Evolutionary conservation across 768 basidiomycete genomes (phyloP).

Genomic region (Candolleomyces eurysporus): DNA sequence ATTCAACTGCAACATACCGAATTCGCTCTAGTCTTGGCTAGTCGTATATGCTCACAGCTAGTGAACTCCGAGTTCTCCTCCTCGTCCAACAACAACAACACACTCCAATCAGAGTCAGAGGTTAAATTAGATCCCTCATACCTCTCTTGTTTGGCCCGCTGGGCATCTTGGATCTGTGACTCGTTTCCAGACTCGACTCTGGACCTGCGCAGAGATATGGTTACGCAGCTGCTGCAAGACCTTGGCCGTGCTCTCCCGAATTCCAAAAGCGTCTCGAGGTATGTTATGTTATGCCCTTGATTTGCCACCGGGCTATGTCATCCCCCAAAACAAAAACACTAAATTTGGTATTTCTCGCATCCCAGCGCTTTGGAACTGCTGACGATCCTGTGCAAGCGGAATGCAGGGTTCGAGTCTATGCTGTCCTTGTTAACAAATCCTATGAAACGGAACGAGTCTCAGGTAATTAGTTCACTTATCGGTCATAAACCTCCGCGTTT

Average conservation of each 20-base stretch:
- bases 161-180: constrained; percentile 63
- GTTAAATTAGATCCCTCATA: constrained; percentile 41
- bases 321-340: background rate
- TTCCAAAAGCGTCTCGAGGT: constrained; percentile 20
- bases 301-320: no score
- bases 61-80: background rate
- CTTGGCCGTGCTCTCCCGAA: constrained; percentile 32
- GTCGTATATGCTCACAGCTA: constrained; percentile 3
- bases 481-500: background rate
- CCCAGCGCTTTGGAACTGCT: constrained; percentile 32
- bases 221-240: constrained; percentile 45
- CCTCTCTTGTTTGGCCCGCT: constrained; percentile 61
- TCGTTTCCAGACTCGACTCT: constrained; percentile 24
- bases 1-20: constrained; percentile 53
- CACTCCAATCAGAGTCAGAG: constrained; percentile 11
- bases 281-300: constrained; percentile 24
- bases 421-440: constrained; percentile 17
- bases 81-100: background rate
- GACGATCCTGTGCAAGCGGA: constrained; percentile 35
- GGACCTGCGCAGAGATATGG: constrained; percentile 44
- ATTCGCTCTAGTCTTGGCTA: constrained; percentile 41
- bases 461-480: background rate
- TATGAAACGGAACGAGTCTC: constrained; percentile 1
- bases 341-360: background rate
- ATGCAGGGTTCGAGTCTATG: constrained; percentile 31